Conservation (phyloP, 208 protist species). For the Wallacemonas collosoma region DNA sequence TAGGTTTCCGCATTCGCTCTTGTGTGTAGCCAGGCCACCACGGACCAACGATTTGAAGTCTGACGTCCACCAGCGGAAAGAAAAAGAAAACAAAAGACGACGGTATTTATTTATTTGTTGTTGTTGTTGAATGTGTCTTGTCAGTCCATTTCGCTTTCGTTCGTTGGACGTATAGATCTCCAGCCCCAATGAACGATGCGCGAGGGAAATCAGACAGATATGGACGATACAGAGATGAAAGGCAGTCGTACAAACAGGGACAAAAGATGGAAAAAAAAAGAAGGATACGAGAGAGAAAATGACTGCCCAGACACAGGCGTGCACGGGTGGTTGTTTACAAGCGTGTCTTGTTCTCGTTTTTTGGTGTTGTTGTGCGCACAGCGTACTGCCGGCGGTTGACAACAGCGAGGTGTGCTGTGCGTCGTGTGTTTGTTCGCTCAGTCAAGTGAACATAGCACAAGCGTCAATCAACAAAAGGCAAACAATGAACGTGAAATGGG, state of each 20-base stretch:
- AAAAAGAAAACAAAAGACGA: constrained; percentile 7
- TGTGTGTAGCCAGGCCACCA: neutral
- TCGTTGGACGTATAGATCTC: no score
- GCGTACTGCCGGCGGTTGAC: no score
- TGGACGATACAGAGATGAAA: neutral
- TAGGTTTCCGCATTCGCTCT: neutral
- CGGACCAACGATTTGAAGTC: neutral
- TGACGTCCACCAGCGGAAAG: neutral
- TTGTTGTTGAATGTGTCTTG: neutral
- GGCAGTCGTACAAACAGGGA: neutral
- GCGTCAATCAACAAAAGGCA: neutral
- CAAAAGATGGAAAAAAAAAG: neutral
- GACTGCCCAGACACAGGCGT: neutral
- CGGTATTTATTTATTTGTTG: neutral
- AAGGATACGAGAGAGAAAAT: neutral
- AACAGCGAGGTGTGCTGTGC: no score
- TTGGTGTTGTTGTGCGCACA: no score
- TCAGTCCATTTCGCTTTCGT: no score
- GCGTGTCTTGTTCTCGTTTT: neutral
- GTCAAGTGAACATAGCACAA: no score
- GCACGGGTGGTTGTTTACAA: neutral
- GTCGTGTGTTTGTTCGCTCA: no score
- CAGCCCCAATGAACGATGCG: no score
- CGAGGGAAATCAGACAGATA: neutral
- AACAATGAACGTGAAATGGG: neutral